Evolutionary conservation across 768 basidiomycete genomes (phyloP).

Genomic region (Polyporus arcularius): DNA sequence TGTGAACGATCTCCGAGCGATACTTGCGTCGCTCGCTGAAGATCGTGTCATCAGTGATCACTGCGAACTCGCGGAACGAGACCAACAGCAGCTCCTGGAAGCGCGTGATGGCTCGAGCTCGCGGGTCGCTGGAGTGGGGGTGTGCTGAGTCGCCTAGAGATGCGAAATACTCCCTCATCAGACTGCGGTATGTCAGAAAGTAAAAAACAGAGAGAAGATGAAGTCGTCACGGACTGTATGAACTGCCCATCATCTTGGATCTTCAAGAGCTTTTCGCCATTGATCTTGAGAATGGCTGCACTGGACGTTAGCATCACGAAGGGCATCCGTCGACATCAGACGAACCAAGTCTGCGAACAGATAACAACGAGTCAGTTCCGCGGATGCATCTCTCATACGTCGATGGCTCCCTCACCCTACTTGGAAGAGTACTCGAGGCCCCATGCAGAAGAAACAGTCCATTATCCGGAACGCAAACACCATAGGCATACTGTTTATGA

Average conservation of each 20-base stretch:
- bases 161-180: constrained; percentile 95
- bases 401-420: constrained; percentile 69
- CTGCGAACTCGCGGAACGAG: constrained; percentile 96
- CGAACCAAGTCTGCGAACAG: constrained; percentile 53
- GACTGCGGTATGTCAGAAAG: constrained; percentile 41
- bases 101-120: constrained; percentile 89
- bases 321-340: constrained; percentile 26
- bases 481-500: constrained; percentile 94
- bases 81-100: constrained; percentile 97
- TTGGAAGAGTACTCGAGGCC: constrained; percentile 97
- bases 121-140: constrained; percentile 83
- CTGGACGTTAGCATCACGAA: constrained; percentile 3
- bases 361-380: constrained; percentile 1
- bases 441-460: constrained; percentile 99
- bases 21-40: constrained; percentile 81
- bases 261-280: constrained; percentile 87
- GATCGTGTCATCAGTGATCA: constrained; percentile 96
- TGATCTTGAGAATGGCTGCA: constrained; percentile 94
- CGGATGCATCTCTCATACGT: background rate
- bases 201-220: background rate
- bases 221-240: constrained; percentile 66
- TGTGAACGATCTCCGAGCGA: constrained; percentile 87
- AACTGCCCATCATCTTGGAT: constrained; percentile 98
- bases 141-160: constrained; percentile 94
- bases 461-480: constrained; percentile 97